These are phyloP conservation scores for Populus nigra DNA, from an alignment of 345 rosid genomes.

Conservation along the genomic window DNA sequence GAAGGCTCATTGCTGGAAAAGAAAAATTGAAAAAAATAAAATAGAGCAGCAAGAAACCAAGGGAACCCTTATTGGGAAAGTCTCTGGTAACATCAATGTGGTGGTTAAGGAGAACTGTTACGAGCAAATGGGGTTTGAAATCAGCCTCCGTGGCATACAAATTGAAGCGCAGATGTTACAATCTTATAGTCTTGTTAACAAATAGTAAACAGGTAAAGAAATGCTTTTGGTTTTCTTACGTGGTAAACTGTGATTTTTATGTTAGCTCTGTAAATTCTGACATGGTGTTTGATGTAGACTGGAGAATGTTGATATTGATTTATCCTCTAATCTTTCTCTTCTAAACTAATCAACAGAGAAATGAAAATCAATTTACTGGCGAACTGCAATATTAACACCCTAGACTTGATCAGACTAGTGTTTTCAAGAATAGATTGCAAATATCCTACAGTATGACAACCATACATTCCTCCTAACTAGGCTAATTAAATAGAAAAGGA, in stretches of 20 bases:
- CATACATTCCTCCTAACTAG: neutral
- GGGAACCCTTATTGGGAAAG: neutral
- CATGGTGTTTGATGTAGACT: neutral
- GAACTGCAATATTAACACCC: neutral
- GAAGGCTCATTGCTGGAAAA: slow-evolving; percentile 2
- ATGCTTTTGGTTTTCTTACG: neutral
- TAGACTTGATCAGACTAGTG: neutral
- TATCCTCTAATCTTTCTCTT: neutral
- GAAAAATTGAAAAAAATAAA: neutral
- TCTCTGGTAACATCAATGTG: neutral
- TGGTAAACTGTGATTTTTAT: neutral
- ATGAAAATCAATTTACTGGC: neutral
- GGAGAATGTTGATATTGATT: neutral
- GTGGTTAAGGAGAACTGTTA: neutral
- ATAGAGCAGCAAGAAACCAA: neutral
- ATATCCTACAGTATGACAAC: neutral
- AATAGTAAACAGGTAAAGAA: neutral
- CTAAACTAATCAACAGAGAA: neutral
- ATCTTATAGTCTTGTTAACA: neutral
- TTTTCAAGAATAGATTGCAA: neutral
- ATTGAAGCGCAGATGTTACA: neutral
- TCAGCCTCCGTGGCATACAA: neutral
- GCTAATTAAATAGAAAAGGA: neutral
- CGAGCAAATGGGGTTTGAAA: neutral
- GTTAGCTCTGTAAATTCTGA: neutral